Base-by-base conservation (phyloP, 345 rosid genomes). In the Sonneratia caseolaris region DNA sequence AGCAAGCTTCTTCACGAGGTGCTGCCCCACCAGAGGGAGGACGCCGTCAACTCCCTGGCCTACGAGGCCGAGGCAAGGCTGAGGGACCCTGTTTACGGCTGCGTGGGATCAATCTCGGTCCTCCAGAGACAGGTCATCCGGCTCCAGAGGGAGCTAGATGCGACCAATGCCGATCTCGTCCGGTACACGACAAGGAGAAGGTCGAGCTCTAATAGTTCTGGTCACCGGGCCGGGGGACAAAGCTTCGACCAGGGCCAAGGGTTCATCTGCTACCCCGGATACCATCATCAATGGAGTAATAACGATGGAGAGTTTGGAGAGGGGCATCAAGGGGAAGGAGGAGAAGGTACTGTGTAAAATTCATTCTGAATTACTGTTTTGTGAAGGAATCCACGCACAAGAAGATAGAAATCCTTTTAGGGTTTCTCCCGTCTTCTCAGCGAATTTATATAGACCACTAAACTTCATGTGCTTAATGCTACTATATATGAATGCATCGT, bases 51-150 rank as follows among this genome's bases (percentile, higher is more conserved):
- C 56, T 86, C 90, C 40, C 87, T 86, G 1, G 90, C 87, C 37
- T 86, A 86, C 18, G 90, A 86, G 74, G 90, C 90, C 4, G 90
- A 86, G 77, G 87, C 90, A 19, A 66, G 90, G 51, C 76, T 86
- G 38, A 82, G 83, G 45, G 90, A 86, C 67, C 90, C 90, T 0
- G 90, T 86, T 2, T 84, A 86, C 62, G 90, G 90, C 7, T 86
- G 90, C n/a, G 87, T 84, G 7, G 90, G 87, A 7, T 86, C 90
- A 0, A 86, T 86, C 69, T 79, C 90, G 1, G 82, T 84, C 75
- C 87, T 86, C 59, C 90, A 86, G 73, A 76, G 86, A 64, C 87
- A 84, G 70, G 86, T 86, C 48, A 73, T 81, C 3, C 73, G 76
- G 72, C 84, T 86, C 13, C 90, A 86, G 68, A 84, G 81, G 77